Base-by-base conservation (phyloP, 78 protist genomes). In the Cavenderia fasciculata region DNA sequence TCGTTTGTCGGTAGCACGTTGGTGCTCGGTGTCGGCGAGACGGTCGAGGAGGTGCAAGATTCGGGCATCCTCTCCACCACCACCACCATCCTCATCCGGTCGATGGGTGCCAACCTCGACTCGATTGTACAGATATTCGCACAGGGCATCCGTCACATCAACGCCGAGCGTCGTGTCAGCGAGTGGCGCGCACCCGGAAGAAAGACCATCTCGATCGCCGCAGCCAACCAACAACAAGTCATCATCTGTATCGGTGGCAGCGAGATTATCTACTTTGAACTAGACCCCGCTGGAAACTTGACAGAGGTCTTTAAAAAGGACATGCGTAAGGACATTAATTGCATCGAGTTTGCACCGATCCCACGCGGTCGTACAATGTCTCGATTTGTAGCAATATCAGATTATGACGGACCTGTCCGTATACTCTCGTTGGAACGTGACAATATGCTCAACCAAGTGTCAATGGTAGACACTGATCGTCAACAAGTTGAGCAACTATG, bases 251-350 rank as follows among this genome's bases (percentile, higher is more conserved):
- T 97, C 4, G 5, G 44, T 31, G 98, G 97, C 51, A 96, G 97
- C 41, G 97, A 94, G 54, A 29, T 98, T 16, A 86, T 97, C 41
- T 98, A 98, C 79, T 98, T 98, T 66, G 99, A 98, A 94, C 91
- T 98, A 52, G 98, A 98, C 44, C 69, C 46, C 27, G 40, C 59
- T 21, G 94, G 94, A 16, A 94, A 87, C 51, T 92, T 98, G 27
- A 74, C 66, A 33, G 99, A 98, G 87, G 4, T 88, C 31, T 85
- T 85, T 52, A 95, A 88, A 61, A 71, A 87, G 36, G 92, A 86
- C 2, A 1, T 95, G 7, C 63, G 86, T 7, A 19, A 40, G 27
- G 97, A 98, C 63, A 66, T 97, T 7, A 2, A 85, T 4, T 68
- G 96, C 33, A 10, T 98, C 25, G 98, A 95, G 25, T 21, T 98